Base-by-base conservation (phyloP, 768 basidiomycete genomes). In the Agrocybe praecox region DNA sequence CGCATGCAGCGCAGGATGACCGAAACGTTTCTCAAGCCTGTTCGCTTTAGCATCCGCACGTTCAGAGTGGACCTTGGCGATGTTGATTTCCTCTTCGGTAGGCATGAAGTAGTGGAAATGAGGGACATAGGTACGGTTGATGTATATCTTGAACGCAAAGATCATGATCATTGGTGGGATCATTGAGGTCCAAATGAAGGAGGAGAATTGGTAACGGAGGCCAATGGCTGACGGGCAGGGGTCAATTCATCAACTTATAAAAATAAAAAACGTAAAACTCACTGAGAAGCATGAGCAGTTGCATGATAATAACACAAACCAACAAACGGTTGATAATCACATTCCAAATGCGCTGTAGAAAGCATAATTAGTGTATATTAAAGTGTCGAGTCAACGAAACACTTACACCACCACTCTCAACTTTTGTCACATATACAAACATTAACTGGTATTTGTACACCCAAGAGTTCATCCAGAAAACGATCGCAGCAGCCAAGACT, bases 241-340 rank as follows among this genome's bases (percentile, higher is more conserved):
- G 62, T 63, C 45, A 49, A 59, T 22, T 49, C 17, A 55, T 51
- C 17, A 15, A n/a, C 1, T 6, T 29, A 45, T 33, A 29, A 11
- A 40, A 33, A 14, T 15, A 26, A 8, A 34, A 15, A 24, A 45
- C 15, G 54, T 12, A 23, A 17, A 14, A 78, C 93, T 61, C 70
- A 97, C 94, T 97, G 47, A 98, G 81, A 46, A 88, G 72, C 88
- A 94, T 89, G 47, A 94, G 73, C 42, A 83, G 62, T 65, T 98
- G 95, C 96, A 98, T 98, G 63, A 97, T 73, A 22, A 96, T 68
- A 6, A 90, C 81, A 32, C 84, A 88, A 56, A 85, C 76, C 14
- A 98, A 73, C 21, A 98, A 75, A 52, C 97, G 87, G 70, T 99
- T 99, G 72, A 93, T 79, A 46, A 92, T 81, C n/a, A 93, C 86